Base-by-base conservation (phyloP, 2,329 filamentous ascomycete species). In the Alternaria dauci region DNA sequence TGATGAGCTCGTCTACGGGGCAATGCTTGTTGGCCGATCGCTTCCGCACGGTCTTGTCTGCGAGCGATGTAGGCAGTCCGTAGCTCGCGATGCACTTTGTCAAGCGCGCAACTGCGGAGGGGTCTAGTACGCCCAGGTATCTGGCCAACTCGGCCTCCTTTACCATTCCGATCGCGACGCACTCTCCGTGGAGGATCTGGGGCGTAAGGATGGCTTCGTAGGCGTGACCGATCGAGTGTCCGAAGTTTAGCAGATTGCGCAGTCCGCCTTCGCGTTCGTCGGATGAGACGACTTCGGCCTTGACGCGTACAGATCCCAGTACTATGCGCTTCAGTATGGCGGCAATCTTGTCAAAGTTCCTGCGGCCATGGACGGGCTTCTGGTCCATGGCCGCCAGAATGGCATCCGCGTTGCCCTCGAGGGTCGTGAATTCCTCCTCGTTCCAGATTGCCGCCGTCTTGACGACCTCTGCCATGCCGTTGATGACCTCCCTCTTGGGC, bases 391-490 rank as follows among this genome's bases (percentile, higher is more conserved):
- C 88, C 25, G 86, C 84, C 72, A 97, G 85, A 52, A 99, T 93
- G 5, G 85, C 81, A 38, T 89, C 82, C 1, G 94, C 93, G 71
- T 95, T 92, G 68, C 91, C 85, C 77, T 99, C 95, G 18, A 99
- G 84, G 12, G 90, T 82, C 43, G 89, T 86, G 76, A 99, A 99
- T 74, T 97, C 94, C 9, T 85, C 81, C 79, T 96, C 93, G 72
- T 96, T 88, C 88, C 94, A 97, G 71, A 99, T 98, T 55, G 95
- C 95, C 3, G 95, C 95, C 4, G 95, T 99, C 86, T 97, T 97
- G 77, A 97, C 87, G 30, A 99, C 94, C 82, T 99, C 95, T 26
- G 94, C 95, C 94, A 99, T 97, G 62, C 95, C 95, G 78, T 99
- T 99, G 80, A 97, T 93, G 75, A 99, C 94, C 80, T 99, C 94